Conservation (phyloP, 2,329 filamentous ascomycete genomes). For the Hymenoscyphus scutula region DNA sequence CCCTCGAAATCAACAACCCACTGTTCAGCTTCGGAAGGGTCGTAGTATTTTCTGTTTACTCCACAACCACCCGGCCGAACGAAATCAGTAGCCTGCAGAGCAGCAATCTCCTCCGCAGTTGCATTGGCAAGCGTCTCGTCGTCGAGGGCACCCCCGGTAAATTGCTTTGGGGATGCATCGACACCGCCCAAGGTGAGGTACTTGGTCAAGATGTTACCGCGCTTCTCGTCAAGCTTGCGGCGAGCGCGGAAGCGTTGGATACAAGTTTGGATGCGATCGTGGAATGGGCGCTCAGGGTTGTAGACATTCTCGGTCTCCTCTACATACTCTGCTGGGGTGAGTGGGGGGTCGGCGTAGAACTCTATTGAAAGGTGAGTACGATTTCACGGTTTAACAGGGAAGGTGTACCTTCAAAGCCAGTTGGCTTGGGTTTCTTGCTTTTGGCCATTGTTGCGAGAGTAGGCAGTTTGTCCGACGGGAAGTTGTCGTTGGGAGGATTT, state of each 20-base stretch:
- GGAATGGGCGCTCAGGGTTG: conserved; percentile 33
- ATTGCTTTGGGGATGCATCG: conserved; percentile 57
- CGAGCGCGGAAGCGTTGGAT: conserved; percentile 78
- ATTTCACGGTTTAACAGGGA: neutral
- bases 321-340: conserved; percentile 65
- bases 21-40: conserved; percentile 47
- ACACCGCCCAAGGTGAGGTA: conserved; percentile 85
- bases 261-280: conserved; percentile 71
- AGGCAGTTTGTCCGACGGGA: neutral
- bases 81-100: conserved; percentile 61
- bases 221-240: conserved; percentile 67
- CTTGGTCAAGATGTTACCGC: conserved; percentile 66
- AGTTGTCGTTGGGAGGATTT: neutral
- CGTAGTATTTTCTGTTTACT: conserved; percentile 46
- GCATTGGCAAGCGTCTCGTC: conserved; percentile 59
- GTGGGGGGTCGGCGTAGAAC: conserved; percentile 74
- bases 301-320: conserved; percentile 68
- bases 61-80: conserved; percentile 42
- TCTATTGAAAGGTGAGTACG: conserved; percentile 43
- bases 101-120: conserved; percentile 62
- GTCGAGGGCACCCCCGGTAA: conserved; percentile 57
- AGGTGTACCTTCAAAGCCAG: conserved; percentile 65
- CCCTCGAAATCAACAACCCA: conserved; percentile 81
- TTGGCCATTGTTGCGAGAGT: conserved; percentile 21
- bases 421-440: conserved; percentile 39